Percentiles rank a stretch among this genome's conserved stretches.
Conservation (phyloP, 1,284 basidiomycete genomes). For the Pseudozyma sp. region DNA sequence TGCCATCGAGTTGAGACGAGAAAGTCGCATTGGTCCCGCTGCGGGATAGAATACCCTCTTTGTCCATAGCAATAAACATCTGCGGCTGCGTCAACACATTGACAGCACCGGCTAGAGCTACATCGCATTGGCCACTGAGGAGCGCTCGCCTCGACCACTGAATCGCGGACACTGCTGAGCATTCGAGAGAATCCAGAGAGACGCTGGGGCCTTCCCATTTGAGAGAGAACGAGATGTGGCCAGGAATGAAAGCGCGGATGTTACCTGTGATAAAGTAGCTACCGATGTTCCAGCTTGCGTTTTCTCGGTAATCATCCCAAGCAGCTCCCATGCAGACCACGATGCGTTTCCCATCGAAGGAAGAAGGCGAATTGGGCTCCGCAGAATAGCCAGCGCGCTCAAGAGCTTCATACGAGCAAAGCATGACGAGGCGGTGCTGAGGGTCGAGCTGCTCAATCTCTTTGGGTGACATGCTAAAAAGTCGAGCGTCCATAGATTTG, state of each 20-base stretch:
- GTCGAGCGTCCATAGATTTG: conserved; percentile 46
- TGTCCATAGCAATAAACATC: conserved; percentile 56
- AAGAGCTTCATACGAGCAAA: conserved; percentile 50
- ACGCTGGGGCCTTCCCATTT: conserved; percentile 49
- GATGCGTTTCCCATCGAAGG: conserved; percentile 46
- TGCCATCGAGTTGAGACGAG: conserved; percentile 35
- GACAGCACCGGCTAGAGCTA: conserved; percentile 47
- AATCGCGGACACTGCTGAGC: conserved; percentile 37
- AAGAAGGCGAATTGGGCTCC: conserved; percentile 39
- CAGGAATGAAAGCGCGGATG: conserved; percentile 55
- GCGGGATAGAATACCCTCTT: conserved; percentile 38
- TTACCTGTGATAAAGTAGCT: conserved; percentile 59
- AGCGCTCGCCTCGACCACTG: conserved; percentile 47
- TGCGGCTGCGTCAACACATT: conserved; percentile 46
- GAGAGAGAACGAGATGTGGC: conserved; percentile 40
- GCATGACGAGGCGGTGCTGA: conserved; percentile 47
- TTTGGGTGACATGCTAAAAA: conserved; percentile 54
- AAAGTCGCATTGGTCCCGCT: conserved; percentile 42
- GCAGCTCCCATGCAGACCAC: conserved; percentile 44
- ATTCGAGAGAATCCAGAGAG: conserved; percentile 47
- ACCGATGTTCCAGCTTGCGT: conserved; percentile 46
- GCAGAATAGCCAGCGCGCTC: conserved; percentile 47
- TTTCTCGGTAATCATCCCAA: conserved; percentile 58
- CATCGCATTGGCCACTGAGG: conserved; percentile 48
- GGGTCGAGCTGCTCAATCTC: conserved; percentile 58